Evolutionary conservation across 345 rosid species (phyloP), one percentile per base, ranked within the genome.

Genomic region (Clarkia xantiana): DNA sequence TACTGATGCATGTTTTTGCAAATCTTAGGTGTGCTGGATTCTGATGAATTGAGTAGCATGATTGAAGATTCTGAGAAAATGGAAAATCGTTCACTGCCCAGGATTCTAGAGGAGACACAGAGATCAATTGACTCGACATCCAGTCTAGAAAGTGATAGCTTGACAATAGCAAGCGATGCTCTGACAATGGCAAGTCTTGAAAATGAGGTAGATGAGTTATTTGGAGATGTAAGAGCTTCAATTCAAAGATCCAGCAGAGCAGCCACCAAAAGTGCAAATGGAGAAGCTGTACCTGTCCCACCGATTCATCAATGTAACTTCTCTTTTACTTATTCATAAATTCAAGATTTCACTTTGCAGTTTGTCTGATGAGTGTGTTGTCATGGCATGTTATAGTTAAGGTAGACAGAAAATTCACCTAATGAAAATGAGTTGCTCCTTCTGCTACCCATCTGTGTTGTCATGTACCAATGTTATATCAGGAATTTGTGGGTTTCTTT

Each of bases 31-130:
- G 74, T 93, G 59, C 56, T 93, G 57, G 94, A 87, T 42, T 76
- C 94, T 11, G 95, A 93, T 10, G 99, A 87, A 76, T 46, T 93
- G 64, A 80, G 75, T 41, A 71, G 68, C 67, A 82, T 93, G 75
- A 78, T 93, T 2, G 81, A 57, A 59, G 75, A 66, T 63, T 69
- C 59, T 22, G 69, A 66, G 56, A 69, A 64, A 58, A 58, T 55
- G 47, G 65, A 47, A 39, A 82, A 52, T 25, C 67, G 56, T 40
- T 17, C 10, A 47, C 76, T 82, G 42, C 84, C 78, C 36, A 66
- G 66, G 53, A 84, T 87, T 58, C 74, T 72, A 62, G 99, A 93
- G 75, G 91, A 77, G 58, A 42, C 74, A 6, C 65, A 60, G 39
- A 68, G 62, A 70, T 93, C 99, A 20, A 74, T 67, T 22, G 97